These are phyloP conservation scores for Penicillium sp. DNA, from an alignment of 2,329 filamentous ascomycete species.

Conservation along the genomic window DNA sequence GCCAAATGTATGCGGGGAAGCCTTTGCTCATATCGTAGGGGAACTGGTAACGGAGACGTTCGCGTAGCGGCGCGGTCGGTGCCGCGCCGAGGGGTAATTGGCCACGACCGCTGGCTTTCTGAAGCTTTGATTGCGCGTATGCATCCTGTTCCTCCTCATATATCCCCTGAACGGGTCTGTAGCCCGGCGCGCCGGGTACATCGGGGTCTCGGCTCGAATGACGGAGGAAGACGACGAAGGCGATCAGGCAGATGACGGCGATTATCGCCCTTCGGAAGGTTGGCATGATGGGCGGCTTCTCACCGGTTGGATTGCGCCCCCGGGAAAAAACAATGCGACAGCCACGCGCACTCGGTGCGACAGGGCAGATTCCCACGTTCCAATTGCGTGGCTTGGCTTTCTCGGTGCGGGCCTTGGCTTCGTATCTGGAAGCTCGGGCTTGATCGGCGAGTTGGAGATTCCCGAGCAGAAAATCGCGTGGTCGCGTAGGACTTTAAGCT, in stretches of 20 bases:
- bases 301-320: neutral
- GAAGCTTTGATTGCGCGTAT: slow-evolving; percentile 7
- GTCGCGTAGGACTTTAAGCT: slow-evolving; percentile 7
- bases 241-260: slow-evolving; percentile 67
- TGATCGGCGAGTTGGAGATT: slow-evolving; percentile 11
- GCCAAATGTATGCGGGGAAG: slow-evolving; percentile 98
- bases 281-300: slow-evolving; percentile 58
- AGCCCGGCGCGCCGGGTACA: slow-evolving; percentile 26
- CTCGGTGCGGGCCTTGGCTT: slow-evolving; percentile 1
- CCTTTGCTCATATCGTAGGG: slow-evolving; percentile 85
- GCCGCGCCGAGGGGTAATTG: slow-evolving; percentile 63
- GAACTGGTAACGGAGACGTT: slow-evolving; percentile 88
- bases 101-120: slow-evolving; percentile 17
- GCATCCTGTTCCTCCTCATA: slow-evolving; percentile 20
- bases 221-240: slow-evolving; percentile 68
- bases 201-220: slow-evolving; percentile 53
- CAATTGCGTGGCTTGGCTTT: slow-evolving; percentile 3
- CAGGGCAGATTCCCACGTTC: neutral
- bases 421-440: neutral
- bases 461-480: neutral
- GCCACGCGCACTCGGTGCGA: slow-evolving; percentile 10
- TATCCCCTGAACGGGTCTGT: slow-evolving; percentile 26
- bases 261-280: slow-evolving; percentile 75
- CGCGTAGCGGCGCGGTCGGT: slow-evolving; percentile 69
- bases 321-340: slow-evolving; percentile 5